A percentile compares a stretch with the other conserved stretches of the same genome.
Evolutionary conservation across 1,284 basidiomycete genomes (phyloP).

Genomic region (Melampsora larici-populina): DNA sequence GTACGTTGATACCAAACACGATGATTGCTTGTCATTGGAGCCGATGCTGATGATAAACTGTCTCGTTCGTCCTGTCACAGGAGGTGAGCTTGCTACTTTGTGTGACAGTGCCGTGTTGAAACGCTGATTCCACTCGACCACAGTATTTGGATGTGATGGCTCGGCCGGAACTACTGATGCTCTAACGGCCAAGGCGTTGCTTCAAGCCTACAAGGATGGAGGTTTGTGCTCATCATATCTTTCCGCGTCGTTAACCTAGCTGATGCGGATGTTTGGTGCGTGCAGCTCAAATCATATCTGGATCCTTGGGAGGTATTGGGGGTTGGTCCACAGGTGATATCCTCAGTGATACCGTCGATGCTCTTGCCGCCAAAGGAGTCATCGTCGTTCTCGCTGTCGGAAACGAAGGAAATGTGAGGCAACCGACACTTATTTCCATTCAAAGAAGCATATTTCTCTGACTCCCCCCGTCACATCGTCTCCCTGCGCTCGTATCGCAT

Average conservation of each 20-base stretch:
- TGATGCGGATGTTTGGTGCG: neutral
- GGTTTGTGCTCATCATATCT: conserved; percentile 1
- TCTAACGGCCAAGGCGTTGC: conserved; percentile 22
- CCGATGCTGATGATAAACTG: too few relatives aligned
- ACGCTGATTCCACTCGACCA: neutral
- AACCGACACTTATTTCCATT: neutral
- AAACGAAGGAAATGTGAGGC: conserved; percentile 39
- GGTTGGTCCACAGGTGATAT: conserved; percentile 35
- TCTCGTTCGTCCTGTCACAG: too few relatives aligned
- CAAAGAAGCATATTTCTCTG: neutral
- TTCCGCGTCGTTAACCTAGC: neutral
- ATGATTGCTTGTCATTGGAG: neutral
- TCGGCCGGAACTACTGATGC: neutral
- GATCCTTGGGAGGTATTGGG: conserved; percentile 26
- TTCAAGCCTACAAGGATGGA: conserved; percentile 30
- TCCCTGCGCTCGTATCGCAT: neutral
- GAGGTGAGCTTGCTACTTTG: neutral
- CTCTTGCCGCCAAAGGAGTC: conserved; percentile 9
- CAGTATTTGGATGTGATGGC: conserved; percentile 2
- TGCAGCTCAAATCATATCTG: conserved; percentile 36
- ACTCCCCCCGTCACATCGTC: neutral
- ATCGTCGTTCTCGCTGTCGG: conserved; percentile 30
- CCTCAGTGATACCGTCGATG: conserved; percentile 21
- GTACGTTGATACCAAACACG: conserved; percentile 4
- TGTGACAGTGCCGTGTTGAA: neutral